Conservation (phyloP, 176 grass and related monocot species). For the Juncus effusus region DNA sequence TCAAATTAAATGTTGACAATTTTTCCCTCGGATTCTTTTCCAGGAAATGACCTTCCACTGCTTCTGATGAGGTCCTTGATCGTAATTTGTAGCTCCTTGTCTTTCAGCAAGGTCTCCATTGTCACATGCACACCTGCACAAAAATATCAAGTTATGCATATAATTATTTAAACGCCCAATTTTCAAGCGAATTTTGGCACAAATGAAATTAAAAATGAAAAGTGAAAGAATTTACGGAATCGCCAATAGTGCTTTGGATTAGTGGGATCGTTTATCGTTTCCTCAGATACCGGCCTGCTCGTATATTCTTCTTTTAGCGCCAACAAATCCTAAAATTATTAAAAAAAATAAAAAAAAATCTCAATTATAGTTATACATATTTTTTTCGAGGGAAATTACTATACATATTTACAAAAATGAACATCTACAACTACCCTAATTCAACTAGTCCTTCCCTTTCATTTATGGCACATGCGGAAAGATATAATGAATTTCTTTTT, state of each 20-base stretch:
- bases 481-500: no score
- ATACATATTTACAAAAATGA: not conserved
- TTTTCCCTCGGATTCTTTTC: constrained; percentile 24
- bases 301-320: constrained; percentile 96
- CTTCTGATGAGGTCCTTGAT: constrained; percentile 68
- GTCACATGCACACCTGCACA: constrained; percentile 76
- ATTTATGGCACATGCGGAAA: no score
- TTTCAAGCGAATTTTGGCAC: no score
- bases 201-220: not conserved
- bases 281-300: constrained; percentile 67
- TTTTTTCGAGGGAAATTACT: not conserved
- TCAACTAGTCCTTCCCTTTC: not conserved
- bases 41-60: constrained; percentile 75
- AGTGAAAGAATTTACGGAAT: constrained; percentile 71
- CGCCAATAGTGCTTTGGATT: constrained; percentile 98
- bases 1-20: constrained; percentile 37
- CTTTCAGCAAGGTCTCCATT: constrained; percentile 67
- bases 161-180: not conserved
- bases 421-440: not conserved
- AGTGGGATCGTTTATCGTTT: constrained; percentile 99
- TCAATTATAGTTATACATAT: no score
- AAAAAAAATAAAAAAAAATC: constrained; percentile 6
- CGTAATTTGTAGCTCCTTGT: constrained; percentile 62
- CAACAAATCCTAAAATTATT: constrained; percentile 63
- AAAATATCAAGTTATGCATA: constrained; percentile 29